Conservation (phyloP, 2,329 filamentous ascomycete species). For the Trichocomaceae sp. region DNA sequence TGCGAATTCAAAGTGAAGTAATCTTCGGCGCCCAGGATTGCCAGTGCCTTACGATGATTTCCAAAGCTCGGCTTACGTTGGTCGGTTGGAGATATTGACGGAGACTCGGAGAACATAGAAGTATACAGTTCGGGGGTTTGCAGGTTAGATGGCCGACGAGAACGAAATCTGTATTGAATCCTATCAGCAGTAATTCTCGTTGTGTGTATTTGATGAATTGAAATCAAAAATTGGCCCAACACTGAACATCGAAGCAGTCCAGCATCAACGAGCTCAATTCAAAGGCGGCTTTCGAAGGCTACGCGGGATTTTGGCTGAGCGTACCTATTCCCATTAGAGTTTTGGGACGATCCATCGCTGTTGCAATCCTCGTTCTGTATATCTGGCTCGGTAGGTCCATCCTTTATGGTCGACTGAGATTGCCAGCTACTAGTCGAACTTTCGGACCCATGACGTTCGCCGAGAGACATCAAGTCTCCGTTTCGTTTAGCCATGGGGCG, state of each 20-base stretch:
- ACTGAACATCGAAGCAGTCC: background rate
- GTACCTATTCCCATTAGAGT: slow-evolving; percentile 9
- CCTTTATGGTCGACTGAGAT: slow-evolving; percentile 36
- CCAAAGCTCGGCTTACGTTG: slow-evolving; percentile 29
- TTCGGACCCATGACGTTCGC: slow-evolving; percentile 36
- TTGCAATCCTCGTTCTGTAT: slow-evolving; percentile 18
- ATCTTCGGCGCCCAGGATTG: slow-evolving; percentile 26
- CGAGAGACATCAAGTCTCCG: slow-evolving; percentile 24
- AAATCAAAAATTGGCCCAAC: background rate
- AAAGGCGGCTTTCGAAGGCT: background rate
- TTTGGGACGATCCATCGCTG: slow-evolving; percentile 16
- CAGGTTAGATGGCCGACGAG: slow-evolving; percentile 3
- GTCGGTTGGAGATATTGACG: slow-evolving; percentile 34
- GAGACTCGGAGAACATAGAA: slow-evolving; percentile 30
- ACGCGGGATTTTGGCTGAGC: background rate
- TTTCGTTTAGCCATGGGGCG: slow-evolving; percentile 28
- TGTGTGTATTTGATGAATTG: background rate
- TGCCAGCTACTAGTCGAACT: slow-evolving; percentile 35
- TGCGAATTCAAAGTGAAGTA: slow-evolving; percentile 4
- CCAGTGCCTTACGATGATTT: slow-evolving; percentile 30
- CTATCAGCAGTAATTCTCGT: background rate
- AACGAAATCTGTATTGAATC: background rate
- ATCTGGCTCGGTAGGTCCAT: slow-evolving; percentile 19
- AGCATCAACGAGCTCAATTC: background rate
- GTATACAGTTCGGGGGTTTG: slow-evolving; percentile 21